Conservation (phyloP, 768 basidiomycete species). For the Podaxis pistillaris region DNA sequence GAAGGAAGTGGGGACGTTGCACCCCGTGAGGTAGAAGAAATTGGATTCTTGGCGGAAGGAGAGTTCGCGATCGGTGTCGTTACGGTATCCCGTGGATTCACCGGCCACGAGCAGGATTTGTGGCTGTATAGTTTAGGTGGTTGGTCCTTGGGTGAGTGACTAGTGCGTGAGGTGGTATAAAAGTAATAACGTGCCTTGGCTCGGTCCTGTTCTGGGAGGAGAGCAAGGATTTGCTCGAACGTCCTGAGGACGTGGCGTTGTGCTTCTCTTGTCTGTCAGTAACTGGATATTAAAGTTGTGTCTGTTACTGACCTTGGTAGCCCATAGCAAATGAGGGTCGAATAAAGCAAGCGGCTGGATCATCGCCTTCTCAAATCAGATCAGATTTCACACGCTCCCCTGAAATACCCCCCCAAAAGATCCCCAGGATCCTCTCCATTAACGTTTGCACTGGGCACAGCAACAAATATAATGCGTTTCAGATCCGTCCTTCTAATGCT, state of each 20-base stretch:
- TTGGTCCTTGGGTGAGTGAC: neutral
- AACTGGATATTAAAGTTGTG: neutral
- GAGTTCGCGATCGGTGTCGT: conserved; percentile 86
- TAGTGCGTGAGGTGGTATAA: neutral
- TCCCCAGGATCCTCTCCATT: no score
- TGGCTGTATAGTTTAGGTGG: conserved; percentile 37
- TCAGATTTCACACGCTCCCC: no score
- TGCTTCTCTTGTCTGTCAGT: neutral
- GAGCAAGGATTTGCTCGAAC: conserved; percentile 15
- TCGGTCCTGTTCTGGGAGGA: conserved; percentile 15
- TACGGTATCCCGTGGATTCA: conserved; percentile 58
- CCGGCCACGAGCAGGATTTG: conserved; percentile 71
- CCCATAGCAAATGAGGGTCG: conserved; percentile 2
- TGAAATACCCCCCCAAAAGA: no score
- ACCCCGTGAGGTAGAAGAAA: conserved; percentile 86
- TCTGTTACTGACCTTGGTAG: conserved; percentile 7
- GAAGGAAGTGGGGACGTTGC: conserved; percentile 68
- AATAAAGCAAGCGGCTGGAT: neutral
- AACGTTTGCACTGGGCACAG: no score
- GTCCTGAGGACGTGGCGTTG: conserved; percentile 14
- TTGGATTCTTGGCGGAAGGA: conserved; percentile 74
- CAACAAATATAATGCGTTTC: no score
- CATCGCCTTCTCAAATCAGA: neutral
- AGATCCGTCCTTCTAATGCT: no score
- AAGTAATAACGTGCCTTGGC: conserved; percentile 7